Evolutionary conservation across 768 basidiomycete genomes (phyloP), one percentile per base, ranked within the genome.

Genomic region (Mycena metata): DNA sequence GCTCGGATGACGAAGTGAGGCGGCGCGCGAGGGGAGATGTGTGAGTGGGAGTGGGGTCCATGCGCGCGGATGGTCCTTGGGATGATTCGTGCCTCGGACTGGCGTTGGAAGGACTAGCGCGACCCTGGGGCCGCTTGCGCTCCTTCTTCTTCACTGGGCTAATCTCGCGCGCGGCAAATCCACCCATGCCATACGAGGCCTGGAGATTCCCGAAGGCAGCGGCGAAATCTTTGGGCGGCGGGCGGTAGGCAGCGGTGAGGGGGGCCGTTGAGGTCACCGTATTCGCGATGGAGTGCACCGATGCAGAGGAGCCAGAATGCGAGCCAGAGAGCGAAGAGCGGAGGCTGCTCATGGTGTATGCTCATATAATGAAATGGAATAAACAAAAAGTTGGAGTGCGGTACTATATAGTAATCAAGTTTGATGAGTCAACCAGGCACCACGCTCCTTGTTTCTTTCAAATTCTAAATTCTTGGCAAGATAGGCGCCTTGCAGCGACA

Each of bases 131-230:
- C 13, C 62, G 23, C 13, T 59, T 66, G 3, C 52, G 58, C 13
- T 50, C 46, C 43, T 69, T 46, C 50, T 60, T 69, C 46, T 64
- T 70, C 36, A 35, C 60, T 33, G 64, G 49, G 5, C 64, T 60
- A 10, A 21, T 15, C 8, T n/a, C 80, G 1, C 79, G 80, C n/a
- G 68, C 75, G 6, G 82, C 79, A 17, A 80, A 33, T 36, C 60
- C 59, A 9, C 75, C 79, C 11, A 74, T 78, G 11, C 82, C 82
- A 46, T 82, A 83, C 60, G 79, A 75, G 1, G 77, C 79, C 65
- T 82, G 81, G 17, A 82, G 70, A 2, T 75, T 69, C 9, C 75
- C 79, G 2, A 83, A 69, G 1, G 83, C 83, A 4, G 78, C 81
- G 13, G 77, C 76, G 60, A 76, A 83, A 62, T 83, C 80, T 58